Conservation (phyloP, 2,329 filamentous ascomycete genomes). For the Delphinella strobiligena region DNA sequence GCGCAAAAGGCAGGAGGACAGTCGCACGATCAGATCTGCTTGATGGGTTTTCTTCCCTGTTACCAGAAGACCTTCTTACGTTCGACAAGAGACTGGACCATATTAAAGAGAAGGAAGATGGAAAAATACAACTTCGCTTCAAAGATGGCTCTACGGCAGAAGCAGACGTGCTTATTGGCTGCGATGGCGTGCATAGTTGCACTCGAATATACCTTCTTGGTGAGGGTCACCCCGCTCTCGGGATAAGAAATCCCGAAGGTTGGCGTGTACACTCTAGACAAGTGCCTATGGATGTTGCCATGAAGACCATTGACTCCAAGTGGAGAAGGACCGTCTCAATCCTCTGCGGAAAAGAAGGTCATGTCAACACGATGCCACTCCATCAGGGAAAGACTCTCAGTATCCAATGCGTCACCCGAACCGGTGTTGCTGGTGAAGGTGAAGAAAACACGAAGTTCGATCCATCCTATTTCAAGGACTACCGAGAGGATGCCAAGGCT, state of each 20-base stretch:
- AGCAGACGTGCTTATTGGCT: slow-evolving; percentile 39
- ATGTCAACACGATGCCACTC: slow-evolving; percentile 21
- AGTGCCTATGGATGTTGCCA: slow-evolving; percentile 17
- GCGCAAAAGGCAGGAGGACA: slow-evolving; percentile 22
- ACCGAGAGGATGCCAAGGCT: slow-evolving; percentile 7
- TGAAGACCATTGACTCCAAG: slow-evolving; percentile 18
- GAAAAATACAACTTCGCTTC: slow-evolving; percentile 29
- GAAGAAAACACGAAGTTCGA: slow-evolving; percentile 2
- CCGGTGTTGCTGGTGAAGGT: slow-evolving; percentile 6
- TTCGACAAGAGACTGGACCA: slow-evolving; percentile 30
- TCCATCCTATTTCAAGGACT: slow-evolving; percentile 7
- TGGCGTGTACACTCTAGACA: slow-evolving; percentile 21
- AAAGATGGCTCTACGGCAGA: slow-evolving; percentile 32
- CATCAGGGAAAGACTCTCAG: slow-evolving; percentile 15
- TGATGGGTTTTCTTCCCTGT: slow-evolving; percentile 33
- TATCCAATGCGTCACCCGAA: slow-evolving; percentile 7
- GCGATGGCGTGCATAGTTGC: slow-evolving; percentile 42
- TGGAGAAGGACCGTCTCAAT: slow-evolving; percentile 20
- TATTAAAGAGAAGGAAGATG: slow-evolving; percentile 20
- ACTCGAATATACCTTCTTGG: slow-evolving; percentile 33
- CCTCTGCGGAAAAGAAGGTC: slow-evolving; percentile 19
- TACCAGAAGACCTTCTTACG: slow-evolving; percentile 31
- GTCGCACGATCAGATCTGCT: slow-evolving; percentile 39
- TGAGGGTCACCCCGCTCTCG: slow-evolving; percentile 19
- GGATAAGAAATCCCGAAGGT: slow-evolving; percentile 19